A percentile compares a stretch with the other conserved stretches of the same genome.
These are phyloP conservation scores for Scheffersomyces stambukii DNA, from an alignment of 1,139 yeast genomes.

Conservation along the genomic window DNA sequence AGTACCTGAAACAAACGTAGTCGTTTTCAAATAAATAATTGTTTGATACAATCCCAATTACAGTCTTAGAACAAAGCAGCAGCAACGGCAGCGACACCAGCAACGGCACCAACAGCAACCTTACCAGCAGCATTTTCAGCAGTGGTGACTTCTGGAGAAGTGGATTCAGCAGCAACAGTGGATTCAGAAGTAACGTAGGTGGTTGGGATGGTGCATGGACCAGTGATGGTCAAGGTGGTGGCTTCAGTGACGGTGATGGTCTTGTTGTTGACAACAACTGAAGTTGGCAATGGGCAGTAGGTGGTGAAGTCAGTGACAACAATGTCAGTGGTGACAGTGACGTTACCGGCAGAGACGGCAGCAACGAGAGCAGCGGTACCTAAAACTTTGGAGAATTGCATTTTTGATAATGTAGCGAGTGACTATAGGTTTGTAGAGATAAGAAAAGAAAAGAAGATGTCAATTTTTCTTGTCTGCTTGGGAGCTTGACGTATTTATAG, in stretches of 20 bases:
- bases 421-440: constrained; percentile 2
- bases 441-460: constrained; percentile 1
- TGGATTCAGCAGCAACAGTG: constrained; percentile 14
- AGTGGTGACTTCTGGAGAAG: constrained; percentile 15
- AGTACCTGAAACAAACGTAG: too few species aligned
- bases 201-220: constrained; percentile 47
- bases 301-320: constrained; percentile 45
- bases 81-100: constrained; percentile 48
- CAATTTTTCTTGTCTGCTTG: neutral
- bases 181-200: constrained; percentile 28
- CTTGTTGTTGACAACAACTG: constrained; percentile 41
- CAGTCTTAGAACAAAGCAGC: constrained; percentile 44
- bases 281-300: constrained; percentile 43
- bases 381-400: constrained; percentile 43
- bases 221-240: constrained; percentile 44
- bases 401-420: constrained; percentile 13
- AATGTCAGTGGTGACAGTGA: constrained; percentile 41
- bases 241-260: constrained; percentile 45
- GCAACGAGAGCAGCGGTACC: constrained; percentile 37
- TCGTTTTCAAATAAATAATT: too few species aligned
- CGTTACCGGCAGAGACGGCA: constrained; percentile 37
- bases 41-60: too few species aligned
- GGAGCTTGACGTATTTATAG: too few species aligned
- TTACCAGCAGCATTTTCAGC: constrained; percentile 31
- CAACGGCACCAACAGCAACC: constrained; percentile 42